Conservation (phyloP, 306 rosid species). For the Calophaca sinica region DNA sequence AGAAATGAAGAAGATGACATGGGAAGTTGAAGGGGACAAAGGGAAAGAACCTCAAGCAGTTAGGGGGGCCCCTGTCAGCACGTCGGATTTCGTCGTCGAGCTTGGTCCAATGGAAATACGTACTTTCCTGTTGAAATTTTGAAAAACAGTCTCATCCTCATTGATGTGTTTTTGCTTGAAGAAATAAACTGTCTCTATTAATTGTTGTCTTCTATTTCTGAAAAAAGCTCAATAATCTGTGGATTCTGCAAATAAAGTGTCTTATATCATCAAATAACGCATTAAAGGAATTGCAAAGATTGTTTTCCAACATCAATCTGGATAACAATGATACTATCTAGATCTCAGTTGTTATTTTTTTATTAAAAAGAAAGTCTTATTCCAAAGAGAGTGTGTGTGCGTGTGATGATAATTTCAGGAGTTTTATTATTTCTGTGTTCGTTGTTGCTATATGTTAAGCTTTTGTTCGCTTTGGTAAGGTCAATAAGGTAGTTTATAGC, state of each 20-base stretch:
- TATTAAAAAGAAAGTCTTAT: too few relatives aligned
- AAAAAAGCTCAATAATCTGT: not conserved
- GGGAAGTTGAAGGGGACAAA: slow-evolving; percentile 68
- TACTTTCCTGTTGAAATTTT: slow-evolving; percentile 66
- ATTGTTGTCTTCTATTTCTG: not conserved
- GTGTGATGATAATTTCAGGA: too few relatives aligned
- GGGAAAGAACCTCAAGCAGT: slow-evolving; percentile 46
- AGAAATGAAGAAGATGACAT: slow-evolving; percentile 60
- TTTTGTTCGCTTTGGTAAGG: too few relatives aligned
- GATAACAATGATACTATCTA: not conserved
- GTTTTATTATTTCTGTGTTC: too few relatives aligned
- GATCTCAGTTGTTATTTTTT: too few relatives aligned
- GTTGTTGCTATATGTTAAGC: too few relatives aligned
- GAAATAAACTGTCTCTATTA: slow-evolving; percentile 22
- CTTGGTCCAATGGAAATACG: slow-evolving; percentile 95
- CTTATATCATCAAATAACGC: not conserved
- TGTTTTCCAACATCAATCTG: not conserved
- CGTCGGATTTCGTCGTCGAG: slow-evolving; percentile 60
- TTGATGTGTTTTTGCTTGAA: slow-evolving; percentile 12
- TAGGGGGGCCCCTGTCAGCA: slow-evolving; percentile 57
- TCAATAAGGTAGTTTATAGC: too few relatives aligned
- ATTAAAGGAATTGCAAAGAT: not conserved
- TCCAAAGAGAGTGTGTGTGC: too few relatives aligned
- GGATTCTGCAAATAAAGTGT: not conserved
- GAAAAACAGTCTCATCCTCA: not conserved